Conservation (phyloP, 176 grass and related monocot species). For the Phoenix dactylifera region DNA sequence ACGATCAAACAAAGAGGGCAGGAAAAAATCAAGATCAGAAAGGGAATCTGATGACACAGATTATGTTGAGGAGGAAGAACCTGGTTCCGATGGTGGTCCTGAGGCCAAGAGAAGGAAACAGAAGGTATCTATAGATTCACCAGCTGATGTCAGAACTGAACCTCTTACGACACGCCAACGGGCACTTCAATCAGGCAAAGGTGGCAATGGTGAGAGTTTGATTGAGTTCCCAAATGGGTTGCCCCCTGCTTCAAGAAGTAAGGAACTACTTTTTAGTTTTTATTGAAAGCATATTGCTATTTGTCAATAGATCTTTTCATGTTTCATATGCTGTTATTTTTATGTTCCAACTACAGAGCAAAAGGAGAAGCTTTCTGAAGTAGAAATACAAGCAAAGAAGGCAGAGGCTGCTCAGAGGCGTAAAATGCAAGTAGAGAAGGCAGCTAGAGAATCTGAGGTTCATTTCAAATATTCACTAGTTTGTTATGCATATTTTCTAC, state of each 20-base stretch:
- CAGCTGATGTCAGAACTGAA: constrained; percentile 32
- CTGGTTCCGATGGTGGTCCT: constrained; percentile 33
- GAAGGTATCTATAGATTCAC: constrained; percentile 30
- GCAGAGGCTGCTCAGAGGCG: constrained; percentile 89
- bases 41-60: constrained; percentile 29
- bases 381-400: constrained; percentile 80
- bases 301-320: no score
- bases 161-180: constrained; percentile 66
- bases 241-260: constrained; percentile 89
- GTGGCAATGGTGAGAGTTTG: constrained; percentile 46
- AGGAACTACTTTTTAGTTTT: not conserved
- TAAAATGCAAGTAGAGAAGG: constrained; percentile 97
- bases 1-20: constrained; percentile 37
- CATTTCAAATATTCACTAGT: not conserved
- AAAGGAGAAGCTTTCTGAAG: constrained; percentile 77
- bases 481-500: not conserved
- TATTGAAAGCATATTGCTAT: no score
- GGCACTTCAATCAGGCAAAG: constrained; percentile 80
- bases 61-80: constrained; percentile 65
- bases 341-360: constrained; percentile 42
- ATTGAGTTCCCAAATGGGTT: constrained; percentile 92
- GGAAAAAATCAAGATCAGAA: constrained; percentile 32
- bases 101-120: constrained; percentile 27
- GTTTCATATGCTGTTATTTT: not conserved
- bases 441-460: constrained; percentile 82